Percentiles rank a stretch among this genome's conserved stretches.
phyloP scores from a whole-genome alignment of 495 filamentous ascomycete species.

The Coniosporium apollinis region DNA sequence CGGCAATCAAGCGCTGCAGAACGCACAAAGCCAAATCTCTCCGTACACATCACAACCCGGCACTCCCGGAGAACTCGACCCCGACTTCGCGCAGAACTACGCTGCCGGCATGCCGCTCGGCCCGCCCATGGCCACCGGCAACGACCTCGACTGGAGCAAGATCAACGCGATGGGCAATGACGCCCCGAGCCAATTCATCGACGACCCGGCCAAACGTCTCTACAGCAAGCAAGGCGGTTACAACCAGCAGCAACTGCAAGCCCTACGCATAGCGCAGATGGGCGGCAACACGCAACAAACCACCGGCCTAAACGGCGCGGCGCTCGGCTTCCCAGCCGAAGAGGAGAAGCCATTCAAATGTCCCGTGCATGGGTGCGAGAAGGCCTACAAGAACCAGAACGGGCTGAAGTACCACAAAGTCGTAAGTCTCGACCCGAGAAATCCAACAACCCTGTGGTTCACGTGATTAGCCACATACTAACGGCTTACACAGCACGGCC shows the following conservation, averaged over 20 bases:
- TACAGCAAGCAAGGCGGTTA: constrained; percentile 69
- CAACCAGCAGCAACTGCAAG: constrained; percentile 40
- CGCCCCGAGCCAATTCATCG: constrained; percentile 64
- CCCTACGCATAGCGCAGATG: constrained; percentile 50
- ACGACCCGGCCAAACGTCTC: constrained; percentile 86
- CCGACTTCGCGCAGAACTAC: constrained; percentile 17
- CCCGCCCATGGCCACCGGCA: constrained; percentile 3
- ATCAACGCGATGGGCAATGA: constrained; percentile 28
- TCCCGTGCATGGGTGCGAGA: constrained; percentile 96
- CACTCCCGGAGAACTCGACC: constrained; percentile 46
- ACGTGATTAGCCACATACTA: too few species aligned
- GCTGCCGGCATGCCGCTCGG: not conserved
- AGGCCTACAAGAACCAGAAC: constrained; percentile 99
- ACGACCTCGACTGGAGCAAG: constrained; percentile 15
- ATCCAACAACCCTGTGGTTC: too few species aligned
- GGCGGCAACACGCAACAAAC: constrained; percentile 65
- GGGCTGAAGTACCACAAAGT: constrained; percentile 78
- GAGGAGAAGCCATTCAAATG: constrained; percentile 95
- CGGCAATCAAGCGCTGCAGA: constrained; percentile 33
- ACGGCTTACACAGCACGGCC: constrained; percentile 58
- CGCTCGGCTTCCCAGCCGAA: constrained; percentile 18
- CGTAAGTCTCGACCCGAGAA: too few species aligned
- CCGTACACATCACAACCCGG: constrained; percentile 61
- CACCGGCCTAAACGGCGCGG: constrained; percentile 27
- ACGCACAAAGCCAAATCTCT: constrained; percentile 46